Evolutionary conservation across 192 early-diverging fungal species (phyloP).

Genomic region (Geosiphon pyriformis): DNA sequence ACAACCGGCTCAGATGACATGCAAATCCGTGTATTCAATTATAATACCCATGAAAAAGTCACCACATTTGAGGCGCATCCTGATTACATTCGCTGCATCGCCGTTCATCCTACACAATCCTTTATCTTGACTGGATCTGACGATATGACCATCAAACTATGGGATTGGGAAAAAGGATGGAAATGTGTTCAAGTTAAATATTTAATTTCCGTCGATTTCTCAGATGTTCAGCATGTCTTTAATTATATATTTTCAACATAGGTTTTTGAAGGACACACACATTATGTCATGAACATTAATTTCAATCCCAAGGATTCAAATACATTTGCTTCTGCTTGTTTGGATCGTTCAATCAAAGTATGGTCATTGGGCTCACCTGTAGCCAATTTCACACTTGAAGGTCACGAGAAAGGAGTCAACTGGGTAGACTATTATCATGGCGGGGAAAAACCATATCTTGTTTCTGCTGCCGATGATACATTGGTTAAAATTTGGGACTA

Average conservation of each 20-base stretch:
- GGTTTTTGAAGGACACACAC: slow-evolving; percentile 95
- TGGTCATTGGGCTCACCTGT: slow-evolving; percentile 92
- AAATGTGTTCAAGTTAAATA: slow-evolving; percentile 76
- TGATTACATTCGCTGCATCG: slow-evolving; percentile 95
- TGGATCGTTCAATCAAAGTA: slow-evolving; percentile 96
- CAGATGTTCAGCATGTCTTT: not conserved
- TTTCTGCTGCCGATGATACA: slow-evolving; percentile 93
- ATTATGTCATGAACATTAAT: slow-evolving; percentile 95
- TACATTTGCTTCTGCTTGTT: slow-evolving; percentile 95
- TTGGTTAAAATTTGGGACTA: slow-evolving; percentile 98
- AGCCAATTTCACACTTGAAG: slow-evolving; percentile 95
- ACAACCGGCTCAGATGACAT: slow-evolving; percentile 96
- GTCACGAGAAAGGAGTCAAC: slow-evolving; percentile 97
- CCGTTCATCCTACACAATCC: slow-evolving; percentile 95
- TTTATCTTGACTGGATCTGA: slow-evolving; percentile 91
- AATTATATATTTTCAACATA: slow-evolving; percentile 17
- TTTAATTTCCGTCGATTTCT: not conserved
- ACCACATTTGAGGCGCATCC: slow-evolving; percentile 91
- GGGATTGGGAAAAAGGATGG: slow-evolving; percentile 99
- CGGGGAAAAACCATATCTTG: slow-evolving; percentile 95
- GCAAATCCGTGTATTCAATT: slow-evolving; percentile 97
- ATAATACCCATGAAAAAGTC: slow-evolving; percentile 99
- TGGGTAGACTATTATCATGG: slow-evolving; percentile 98
- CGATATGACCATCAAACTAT: slow-evolving; percentile 95
- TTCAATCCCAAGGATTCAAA: slow-evolving; percentile 99